Evolutionary conservation across 805 yeast genomes (phyloP).

Genomic region (Zygotorulaspora sp.): DNA sequence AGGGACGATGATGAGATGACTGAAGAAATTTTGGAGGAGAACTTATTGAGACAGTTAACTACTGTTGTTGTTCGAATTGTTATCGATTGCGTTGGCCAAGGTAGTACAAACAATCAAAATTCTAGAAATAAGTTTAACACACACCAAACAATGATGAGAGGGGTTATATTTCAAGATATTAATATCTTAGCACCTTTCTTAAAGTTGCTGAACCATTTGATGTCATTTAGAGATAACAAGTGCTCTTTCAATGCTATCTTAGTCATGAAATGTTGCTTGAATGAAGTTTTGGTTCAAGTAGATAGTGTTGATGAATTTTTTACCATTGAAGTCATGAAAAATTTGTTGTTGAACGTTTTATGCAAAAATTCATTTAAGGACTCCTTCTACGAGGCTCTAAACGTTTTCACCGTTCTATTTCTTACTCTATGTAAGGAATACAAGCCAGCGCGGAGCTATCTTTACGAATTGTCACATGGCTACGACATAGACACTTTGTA

Average conservation of each 20-base stretch:
- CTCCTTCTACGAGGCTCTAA: constrained; percentile 88
- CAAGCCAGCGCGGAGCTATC: constrained; percentile 59
- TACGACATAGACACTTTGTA: constrained; percentile 63
- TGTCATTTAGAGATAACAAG: constrained; percentile 81
- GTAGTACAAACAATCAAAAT: constrained; percentile 42
- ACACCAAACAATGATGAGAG: constrained; percentile 61
- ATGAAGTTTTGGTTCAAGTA: constrained; percentile 62
- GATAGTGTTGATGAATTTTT: constrained; percentile 66
- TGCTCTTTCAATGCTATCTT: constrained; percentile 89
- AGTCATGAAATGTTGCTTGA: constrained; percentile 68
- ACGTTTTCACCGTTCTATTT: constrained; percentile 75
- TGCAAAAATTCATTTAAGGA: constrained; percentile 75
- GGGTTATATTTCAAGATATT: constrained; percentile 58
- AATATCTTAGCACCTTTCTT: constrained; percentile 73
- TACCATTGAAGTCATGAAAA: constrained; percentile 53
- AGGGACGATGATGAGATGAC: constrained; percentile 77
- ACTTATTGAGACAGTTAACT: constrained; percentile 84
- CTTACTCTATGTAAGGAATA: constrained; percentile 67
- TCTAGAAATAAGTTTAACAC: constrained; percentile 39
- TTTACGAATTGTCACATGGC: constrained; percentile 50
- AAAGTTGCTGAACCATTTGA: constrained; percentile 67
- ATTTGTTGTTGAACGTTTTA: constrained; percentile 62
- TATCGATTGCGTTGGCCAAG: constrained; percentile 84
- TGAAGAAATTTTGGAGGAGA: constrained; percentile 99
- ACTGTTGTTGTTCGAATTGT: constrained; percentile 84